Conservation (phyloP, 1,139 yeast species). For the Lodderomyces theae region DNA sequence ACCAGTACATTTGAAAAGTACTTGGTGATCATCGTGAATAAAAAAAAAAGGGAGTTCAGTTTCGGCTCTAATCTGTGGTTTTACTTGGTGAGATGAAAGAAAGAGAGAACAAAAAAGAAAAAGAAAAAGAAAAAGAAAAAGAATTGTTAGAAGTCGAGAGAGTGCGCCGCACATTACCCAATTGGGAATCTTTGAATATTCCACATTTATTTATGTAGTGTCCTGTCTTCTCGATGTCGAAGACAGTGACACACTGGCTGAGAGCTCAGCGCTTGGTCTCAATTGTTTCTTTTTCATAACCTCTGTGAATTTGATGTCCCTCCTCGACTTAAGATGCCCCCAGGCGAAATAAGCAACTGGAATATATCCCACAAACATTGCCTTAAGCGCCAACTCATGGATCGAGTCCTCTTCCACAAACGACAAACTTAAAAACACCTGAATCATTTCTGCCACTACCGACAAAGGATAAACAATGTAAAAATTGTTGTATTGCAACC, state of each 20-base stretch:
- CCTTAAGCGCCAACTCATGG: conserved; percentile 27
- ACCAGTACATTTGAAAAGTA: conserved; percentile 77
- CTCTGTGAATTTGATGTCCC: conserved; percentile 21
- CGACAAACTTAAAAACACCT: conserved; percentile 49
- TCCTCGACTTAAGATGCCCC: conserved; percentile 28
- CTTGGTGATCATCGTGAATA: conserved; percentile 72
- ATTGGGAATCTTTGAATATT: neutral
- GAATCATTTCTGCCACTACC: conserved; percentile 49
- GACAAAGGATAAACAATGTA: conserved; percentile 46
- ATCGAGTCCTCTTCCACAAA: conserved; percentile 36
- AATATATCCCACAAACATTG: conserved; percentile 30
- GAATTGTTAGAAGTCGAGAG: neutral
- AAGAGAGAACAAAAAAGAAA: neutral
- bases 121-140: neutral
- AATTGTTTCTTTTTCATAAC: conserved; percentile 23
- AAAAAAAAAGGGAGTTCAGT: too few species aligned
- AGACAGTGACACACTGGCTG: conserved; percentile 1
- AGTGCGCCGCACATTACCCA: neutral
- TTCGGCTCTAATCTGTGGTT: too few species aligned
- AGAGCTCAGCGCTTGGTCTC: neutral
- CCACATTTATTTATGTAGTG: conserved; percentile 1
- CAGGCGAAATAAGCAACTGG: conserved; percentile 40
- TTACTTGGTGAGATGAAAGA: neutral
- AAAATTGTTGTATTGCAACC: conserved; percentile 41
- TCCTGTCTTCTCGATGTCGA: neutral